Evolutionary conservation across 805 yeast genomes (phyloP).

Genomic region (Yarrowia porcina): DNA sequence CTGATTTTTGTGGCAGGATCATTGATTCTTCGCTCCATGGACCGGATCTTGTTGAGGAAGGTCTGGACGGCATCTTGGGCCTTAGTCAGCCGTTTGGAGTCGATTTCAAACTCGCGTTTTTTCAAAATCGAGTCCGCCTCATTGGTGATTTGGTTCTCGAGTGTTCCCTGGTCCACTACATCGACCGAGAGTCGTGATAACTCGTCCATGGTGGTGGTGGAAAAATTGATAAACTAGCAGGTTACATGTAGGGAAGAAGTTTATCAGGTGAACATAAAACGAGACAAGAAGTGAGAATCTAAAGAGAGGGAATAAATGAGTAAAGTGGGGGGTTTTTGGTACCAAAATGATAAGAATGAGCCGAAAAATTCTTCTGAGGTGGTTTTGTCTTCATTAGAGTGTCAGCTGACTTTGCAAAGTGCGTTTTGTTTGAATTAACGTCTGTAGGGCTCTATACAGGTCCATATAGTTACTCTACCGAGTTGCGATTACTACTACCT

Average conservation of each 20-base stretch:
- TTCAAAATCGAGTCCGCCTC: slow-evolving; percentile 61
- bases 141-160: slow-evolving; percentile 69
- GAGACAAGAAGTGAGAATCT: no score
- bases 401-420: no score
- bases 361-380: no score
- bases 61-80: slow-evolving; percentile 50
- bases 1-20: slow-evolving; percentile 62
- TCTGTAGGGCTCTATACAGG: no score
- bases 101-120: slow-evolving; percentile 66
- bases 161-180: slow-evolving; percentile 71
- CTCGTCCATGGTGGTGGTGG: slow-evolving; percentile 26
- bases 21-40: slow-evolving; percentile 48
- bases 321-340: no score
- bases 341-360: no score
- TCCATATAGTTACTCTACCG: no score
- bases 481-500: no score
- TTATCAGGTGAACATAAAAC: not conserved
- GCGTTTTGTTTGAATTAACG: no score
- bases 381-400: no score
- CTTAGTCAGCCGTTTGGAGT: slow-evolving; percentile 69
- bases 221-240: not conserved
- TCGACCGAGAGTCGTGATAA: slow-evolving; percentile 49
- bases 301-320: no score
- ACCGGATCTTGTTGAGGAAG: slow-evolving; percentile 44
- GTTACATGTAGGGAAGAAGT: not conserved